Evolutionary conservation across 2,329 filamentous ascomycete species (phyloP).

Genomic region (Alternaria atra): DNA sequence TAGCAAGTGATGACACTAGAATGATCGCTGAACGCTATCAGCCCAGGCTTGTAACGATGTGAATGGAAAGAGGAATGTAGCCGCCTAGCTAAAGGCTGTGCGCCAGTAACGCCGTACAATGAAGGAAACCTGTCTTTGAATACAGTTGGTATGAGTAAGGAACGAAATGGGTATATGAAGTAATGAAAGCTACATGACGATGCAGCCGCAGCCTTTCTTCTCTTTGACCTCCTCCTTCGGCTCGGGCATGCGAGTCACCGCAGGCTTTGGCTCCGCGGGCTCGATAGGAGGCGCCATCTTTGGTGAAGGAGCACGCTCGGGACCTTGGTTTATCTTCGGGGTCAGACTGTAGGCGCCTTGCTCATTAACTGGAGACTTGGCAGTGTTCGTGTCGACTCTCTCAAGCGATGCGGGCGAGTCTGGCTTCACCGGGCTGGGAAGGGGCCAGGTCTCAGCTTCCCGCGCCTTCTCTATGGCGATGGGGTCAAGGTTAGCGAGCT

Average conservation of each 20-base stretch:
- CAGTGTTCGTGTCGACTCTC: conserved; percentile 31
- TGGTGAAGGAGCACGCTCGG: conserved; percentile 39
- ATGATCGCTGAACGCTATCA: conserved; percentile 49
- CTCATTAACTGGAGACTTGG: conserved; percentile 47
- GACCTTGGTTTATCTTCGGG: conserved; percentile 53
- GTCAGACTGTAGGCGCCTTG: conserved; percentile 59
- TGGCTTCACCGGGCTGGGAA: conserved; percentile 44
- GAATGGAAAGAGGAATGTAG: conserved; percentile 18
- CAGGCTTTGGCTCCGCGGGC: conserved; percentile 44
- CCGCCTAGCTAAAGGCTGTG: conserved; percentile 18
- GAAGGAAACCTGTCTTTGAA: conserved; percentile 37
- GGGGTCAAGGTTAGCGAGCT: conserved; percentile 34
- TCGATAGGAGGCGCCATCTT: conserved; percentile 32
- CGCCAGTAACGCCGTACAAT: conserved; percentile 37
- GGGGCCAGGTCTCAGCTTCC: conserved; percentile 46
- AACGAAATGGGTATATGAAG: conserved; percentile 40
- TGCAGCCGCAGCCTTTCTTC: conserved; percentile 72
- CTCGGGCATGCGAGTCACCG: conserved; percentile 62
- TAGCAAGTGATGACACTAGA: conserved; percentile 27
- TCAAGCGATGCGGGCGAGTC: conserved; percentile 26
- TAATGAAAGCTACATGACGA: conserved; percentile 70
- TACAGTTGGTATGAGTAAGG: conserved; percentile 28
- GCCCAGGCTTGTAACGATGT: conserved; percentile 28
- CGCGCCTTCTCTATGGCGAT: conserved; percentile 41
- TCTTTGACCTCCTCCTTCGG: conserved; percentile 65